These are phyloP conservation scores for Pichia kluyveri DNA, from an alignment of 805 yeast species.

Conservation along the genomic window DNA sequence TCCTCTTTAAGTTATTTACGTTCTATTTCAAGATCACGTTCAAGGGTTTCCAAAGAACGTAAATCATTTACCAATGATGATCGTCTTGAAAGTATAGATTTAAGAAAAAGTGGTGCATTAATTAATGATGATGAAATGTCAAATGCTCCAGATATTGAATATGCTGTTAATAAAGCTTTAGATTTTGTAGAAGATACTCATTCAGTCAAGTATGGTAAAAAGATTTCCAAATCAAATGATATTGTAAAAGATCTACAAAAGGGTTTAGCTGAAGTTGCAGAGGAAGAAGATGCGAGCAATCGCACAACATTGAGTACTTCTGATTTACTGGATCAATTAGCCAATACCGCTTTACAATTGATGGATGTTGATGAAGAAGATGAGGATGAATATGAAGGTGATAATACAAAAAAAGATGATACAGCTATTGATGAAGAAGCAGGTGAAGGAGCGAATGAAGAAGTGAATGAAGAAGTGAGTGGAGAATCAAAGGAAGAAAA, in stretches of 20 bases:
- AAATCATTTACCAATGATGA: constrained; percentile 25
- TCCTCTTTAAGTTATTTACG: constrained; percentile 50
- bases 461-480: constrained; percentile 1
- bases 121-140: constrained; percentile 40
- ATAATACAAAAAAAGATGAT: neutral
- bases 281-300: constrained; percentile 13
- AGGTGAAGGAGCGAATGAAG: neutral
- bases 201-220: constrained; percentile 15
- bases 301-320: constrained; percentile 8
- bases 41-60: constrained; percentile 34
- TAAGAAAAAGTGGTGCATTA: constrained; percentile 50
- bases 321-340: constrained; percentile 10
- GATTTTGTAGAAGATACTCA: constrained; percentile 21
- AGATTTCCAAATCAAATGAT: constrained; percentile 10
- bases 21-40: constrained; percentile 56
- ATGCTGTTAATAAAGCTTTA: constrained; percentile 40
- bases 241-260: constrained; percentile 14
- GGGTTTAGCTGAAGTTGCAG: constrained; percentile 10
- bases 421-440: neutral
- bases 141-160: constrained; percentile 39
- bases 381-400: constrained; percentile 2
- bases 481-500: constrained; percentile 3
- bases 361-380: constrained; percentile 15
- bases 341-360: constrained; percentile 10
- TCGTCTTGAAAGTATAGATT: constrained; percentile 27